These are phyloP conservation scores for Cercophora newfieldiana DNA, from an alignment of 495 filamentous ascomycete genomes.

Conservation along the genomic window DNA sequence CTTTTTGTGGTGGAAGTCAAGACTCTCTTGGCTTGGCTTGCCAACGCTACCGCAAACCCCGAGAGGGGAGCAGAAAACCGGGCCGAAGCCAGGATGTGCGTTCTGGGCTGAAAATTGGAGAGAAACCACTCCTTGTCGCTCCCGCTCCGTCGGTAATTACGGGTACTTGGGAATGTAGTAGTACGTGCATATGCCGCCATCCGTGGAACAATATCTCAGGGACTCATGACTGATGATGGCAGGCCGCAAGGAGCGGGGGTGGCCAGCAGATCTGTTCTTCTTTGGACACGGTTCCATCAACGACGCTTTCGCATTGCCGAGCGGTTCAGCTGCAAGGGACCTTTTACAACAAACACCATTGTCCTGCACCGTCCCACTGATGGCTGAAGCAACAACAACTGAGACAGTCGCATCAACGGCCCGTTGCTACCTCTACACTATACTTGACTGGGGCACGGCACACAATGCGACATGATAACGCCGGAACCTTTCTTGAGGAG, in stretches of 20 bases:
- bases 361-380: background rate
- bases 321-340: background rate
- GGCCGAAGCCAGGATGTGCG: constrained; percentile 20
- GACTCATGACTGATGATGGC: background rate
- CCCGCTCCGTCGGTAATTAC: constrained; percentile 31
- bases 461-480: background rate
- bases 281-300: background rate
- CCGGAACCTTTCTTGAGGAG: background rate
- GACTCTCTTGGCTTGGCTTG: background rate
- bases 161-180: background rate
- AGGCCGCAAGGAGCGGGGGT: background rate
- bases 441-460: background rate
- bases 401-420: constrained; percentile 21
- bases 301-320: too few relatives aligned
- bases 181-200: background rate
- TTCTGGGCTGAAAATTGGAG: constrained; percentile 9
- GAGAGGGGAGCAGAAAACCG: constrained; percentile 17
- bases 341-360: background rate
- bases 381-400: background rate
- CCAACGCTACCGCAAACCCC: background rate
- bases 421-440: constrained; percentile 17
- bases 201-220: background rate
- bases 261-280: background rate
- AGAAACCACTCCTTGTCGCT: constrained; percentile 24
- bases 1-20: too few relatives aligned